phyloP scores from a whole-genome alignment of 2,329 filamentous ascomycete species.

The Zalaria obscura region DNA sequence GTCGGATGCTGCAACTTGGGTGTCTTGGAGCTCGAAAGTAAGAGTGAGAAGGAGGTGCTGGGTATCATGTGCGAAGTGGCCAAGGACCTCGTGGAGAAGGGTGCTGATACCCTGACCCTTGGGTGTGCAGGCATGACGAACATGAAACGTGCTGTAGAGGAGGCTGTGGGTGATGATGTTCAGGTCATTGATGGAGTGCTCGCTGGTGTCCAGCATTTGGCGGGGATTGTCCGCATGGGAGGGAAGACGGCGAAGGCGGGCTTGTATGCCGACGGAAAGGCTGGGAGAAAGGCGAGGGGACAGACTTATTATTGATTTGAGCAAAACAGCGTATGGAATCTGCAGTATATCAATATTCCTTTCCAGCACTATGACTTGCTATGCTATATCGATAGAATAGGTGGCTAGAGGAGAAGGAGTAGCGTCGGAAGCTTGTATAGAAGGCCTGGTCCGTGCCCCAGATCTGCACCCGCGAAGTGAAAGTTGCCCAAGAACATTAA shows the following conservation, averaged over 20 bases:
- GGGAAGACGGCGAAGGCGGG: conserved; percentile 31
- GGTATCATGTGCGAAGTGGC: conserved; percentile 25
- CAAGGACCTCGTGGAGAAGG: conserved; percentile 23
- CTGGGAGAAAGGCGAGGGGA: conserved; percentile 21
- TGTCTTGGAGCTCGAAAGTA: conserved; percentile 30
- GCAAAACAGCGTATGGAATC: not conserved
- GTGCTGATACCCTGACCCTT: conserved; percentile 28
- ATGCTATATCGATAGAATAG: no score
- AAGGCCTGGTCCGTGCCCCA: no score
- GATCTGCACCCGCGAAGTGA: no score
- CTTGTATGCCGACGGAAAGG: conserved; percentile 25
- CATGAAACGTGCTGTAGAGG: conserved; percentile 30
- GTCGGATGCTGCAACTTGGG: conserved; percentile 27
- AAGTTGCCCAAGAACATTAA: no score
- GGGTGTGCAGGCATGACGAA: conserved; percentile 37
- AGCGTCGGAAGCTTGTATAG: no score
- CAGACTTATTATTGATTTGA: conserved; percentile 25
- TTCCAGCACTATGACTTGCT: no score
- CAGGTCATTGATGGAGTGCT: conserved; percentile 39
- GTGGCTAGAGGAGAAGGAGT: no score
- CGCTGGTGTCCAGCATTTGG: conserved; percentile 31
- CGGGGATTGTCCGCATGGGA: conserved; percentile 31
- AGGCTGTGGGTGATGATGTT: conserved; percentile 29
- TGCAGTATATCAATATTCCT: no score
- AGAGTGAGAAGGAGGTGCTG: conserved; percentile 24